Evolutionary conservation across 345 rosid species (phyloP).

Genomic region (Combretum micranthum): DNA sequence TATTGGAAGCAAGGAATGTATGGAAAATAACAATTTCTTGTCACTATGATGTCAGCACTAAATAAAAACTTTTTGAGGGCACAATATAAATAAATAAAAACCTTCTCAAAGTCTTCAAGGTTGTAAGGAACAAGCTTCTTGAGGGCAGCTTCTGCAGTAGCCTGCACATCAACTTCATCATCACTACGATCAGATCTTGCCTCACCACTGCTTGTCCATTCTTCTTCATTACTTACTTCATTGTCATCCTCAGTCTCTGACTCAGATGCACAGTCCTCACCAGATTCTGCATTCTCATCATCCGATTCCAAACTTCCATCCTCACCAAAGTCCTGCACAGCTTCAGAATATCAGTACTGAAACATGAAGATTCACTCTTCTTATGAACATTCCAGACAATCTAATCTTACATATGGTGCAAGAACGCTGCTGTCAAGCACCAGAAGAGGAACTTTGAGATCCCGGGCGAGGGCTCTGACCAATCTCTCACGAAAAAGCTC

Average conservation of each 20-base stretch:
- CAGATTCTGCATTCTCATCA: constrained; percentile 53
- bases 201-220: constrained; percentile 59
- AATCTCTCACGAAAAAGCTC: constrained; percentile 90
- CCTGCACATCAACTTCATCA: constrained; percentile 55
- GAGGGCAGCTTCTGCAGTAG: constrained; percentile 70
- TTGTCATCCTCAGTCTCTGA: constrained; percentile 85
- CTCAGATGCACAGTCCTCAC: constrained; percentile 62
- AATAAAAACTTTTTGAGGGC: no score
- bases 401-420: constrained; percentile 87
- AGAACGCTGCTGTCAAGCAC: constrained; percentile 87
- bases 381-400: constrained; percentile 8
- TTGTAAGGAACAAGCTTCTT: constrained; percentile 66
- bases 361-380: background rate
- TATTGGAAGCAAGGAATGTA: no score
- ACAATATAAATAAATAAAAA: constrained; percentile 11
- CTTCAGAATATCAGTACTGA: background rate
- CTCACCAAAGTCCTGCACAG: constrained; percentile 66
- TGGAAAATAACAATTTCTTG: no score
- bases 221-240: constrained; percentile 61
- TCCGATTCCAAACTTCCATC: constrained; percentile 70
- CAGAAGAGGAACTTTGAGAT: constrained; percentile 74
- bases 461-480: constrained; percentile 86
- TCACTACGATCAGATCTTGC: constrained; percentile 60
- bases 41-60: no score
- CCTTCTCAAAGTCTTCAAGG: constrained; percentile 78